Conservation (phyloP, 257 asterid species). For the Capsicum rhomboideum region DNA sequence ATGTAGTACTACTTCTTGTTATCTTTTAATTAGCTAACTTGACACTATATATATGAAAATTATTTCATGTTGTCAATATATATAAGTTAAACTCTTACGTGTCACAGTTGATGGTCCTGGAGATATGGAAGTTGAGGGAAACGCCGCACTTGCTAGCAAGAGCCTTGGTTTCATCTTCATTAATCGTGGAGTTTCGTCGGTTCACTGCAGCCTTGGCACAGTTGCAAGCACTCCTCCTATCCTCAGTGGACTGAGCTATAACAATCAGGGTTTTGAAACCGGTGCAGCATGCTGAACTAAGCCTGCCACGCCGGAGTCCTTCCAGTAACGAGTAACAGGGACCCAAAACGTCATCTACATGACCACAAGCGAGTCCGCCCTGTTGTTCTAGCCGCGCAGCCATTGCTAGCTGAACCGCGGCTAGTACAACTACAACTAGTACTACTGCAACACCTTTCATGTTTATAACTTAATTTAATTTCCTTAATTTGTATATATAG, state of each 20-base stretch:
- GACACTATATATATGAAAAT: too few species aligned
- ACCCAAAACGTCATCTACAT: slow-evolving; percentile 20
- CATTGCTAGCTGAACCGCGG: background rate
- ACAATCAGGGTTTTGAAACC: slow-evolving; percentile 23
- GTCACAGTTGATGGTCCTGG: slow-evolving; percentile 30
- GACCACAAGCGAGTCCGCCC: slow-evolving; percentile 10
- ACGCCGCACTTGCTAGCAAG: slow-evolving; percentile 29
- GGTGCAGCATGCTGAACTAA: slow-evolving; percentile 13
- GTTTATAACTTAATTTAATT: background rate
- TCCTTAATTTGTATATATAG: background rate
- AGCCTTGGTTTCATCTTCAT: slow-evolving; percentile 30
- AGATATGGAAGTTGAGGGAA: slow-evolving; percentile 25
- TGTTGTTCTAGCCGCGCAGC: background rate
- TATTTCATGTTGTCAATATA: background rate
- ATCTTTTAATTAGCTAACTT: too few species aligned
- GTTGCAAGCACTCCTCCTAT: slow-evolving; percentile 19
- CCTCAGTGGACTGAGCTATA: slow-evolving; percentile 8
- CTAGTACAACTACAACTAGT: background rate
- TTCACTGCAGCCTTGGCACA: slow-evolving; percentile 33
- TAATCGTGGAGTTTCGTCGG: slow-evolving; percentile 10
- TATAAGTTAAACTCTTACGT: slow-evolving; percentile 6
- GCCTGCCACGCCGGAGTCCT: slow-evolving; percentile 1
- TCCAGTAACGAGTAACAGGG: slow-evolving; percentile 27
- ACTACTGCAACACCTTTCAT: background rate
- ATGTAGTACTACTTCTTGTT: too few species aligned